Percentiles rank a stretch among this genome's conserved stretches.
Evolutionary conservation across 495 filamentous ascomycete genomes (phyloP).

Genomic region (Tuber aestivum): DNA sequence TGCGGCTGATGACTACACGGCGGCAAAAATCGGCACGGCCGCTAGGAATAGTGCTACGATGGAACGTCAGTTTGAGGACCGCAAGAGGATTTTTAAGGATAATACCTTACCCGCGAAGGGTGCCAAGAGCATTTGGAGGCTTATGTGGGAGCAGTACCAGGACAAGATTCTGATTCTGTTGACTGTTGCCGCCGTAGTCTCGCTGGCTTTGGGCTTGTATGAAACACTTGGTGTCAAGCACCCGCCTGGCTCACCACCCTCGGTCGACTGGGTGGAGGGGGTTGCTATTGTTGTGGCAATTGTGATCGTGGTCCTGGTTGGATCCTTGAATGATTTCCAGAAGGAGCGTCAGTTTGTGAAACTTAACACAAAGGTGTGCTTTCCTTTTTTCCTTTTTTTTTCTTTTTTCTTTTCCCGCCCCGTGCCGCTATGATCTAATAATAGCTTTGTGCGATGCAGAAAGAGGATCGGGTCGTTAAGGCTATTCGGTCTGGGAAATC

Average conservation of each 20-base stretch:
- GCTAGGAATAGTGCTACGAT: slow-evolving; percentile 14
- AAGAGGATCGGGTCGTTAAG: slow-evolving; percentile 73
- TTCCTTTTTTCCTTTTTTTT: neutral
- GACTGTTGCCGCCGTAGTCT: slow-evolving; percentile 66
- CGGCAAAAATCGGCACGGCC: slow-evolving; percentile 4
- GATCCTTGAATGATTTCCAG: slow-evolving; percentile 70
- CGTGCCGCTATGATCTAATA: slow-evolving; percentile 1
- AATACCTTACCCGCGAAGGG: slow-evolving; percentile 71
- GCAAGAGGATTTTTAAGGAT: slow-evolving; percentile 65
- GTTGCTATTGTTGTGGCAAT: slow-evolving; percentile 73
- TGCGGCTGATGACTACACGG: slow-evolving; percentile 13
- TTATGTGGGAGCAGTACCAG: slow-evolving; percentile 83
- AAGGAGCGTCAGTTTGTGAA: slow-evolving; percentile 75
- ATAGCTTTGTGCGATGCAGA: slow-evolving; percentile 45
- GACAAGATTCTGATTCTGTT: slow-evolving; percentile 76
- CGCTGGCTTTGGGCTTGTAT: slow-evolving; percentile 66
- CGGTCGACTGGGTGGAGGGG: slow-evolving; percentile 73
- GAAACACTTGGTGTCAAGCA: slow-evolving; percentile 53
- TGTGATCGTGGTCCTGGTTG: slow-evolving; percentile 67
- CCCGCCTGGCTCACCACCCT: slow-evolving; percentile 43
- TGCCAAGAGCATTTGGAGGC: slow-evolving; percentile 61
- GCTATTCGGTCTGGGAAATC: slow-evolving; percentile 70
- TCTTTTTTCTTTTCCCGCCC: neutral
- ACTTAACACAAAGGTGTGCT: slow-evolving; percentile 59
- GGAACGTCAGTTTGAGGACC: slow-evolving; percentile 52